Evolutionary conservation across 148 eudicot genomes (phyloP), one percentile per base, ranked within the genome.

Genomic region (Tetragonia tetragonoides): DNA sequence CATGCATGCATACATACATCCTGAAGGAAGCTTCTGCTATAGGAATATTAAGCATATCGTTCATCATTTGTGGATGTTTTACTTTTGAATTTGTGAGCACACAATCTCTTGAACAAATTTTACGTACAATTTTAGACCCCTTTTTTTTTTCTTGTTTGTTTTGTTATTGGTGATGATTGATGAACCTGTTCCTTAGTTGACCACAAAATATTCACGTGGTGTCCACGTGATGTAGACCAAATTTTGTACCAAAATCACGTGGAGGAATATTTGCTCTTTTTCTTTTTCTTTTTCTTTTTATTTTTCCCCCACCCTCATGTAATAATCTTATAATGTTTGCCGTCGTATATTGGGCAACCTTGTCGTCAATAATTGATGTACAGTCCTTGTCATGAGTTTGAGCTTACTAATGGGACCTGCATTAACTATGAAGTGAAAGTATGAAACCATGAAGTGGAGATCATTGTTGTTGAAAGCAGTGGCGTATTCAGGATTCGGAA

Each of bases 201-300:
- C 77, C 73, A 73, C 77, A 72, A 20, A 42, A 66, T n/a, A 28
- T 63, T 75, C 78, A 75, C 78, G 78, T 75, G 78, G 71, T 7
- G 17, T 68, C 63, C 83, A 80, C 79, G 75, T 80, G 83, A 70
- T 80, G 69, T 42, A 74, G 73, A 74, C 78, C 74, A 28, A 17
- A 38, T 24, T 74, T 41, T 6, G 82, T 74, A 75, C 74, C 74
- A 34, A 74, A 16, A 37, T 80, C 82, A 75, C 82, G 82, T 75
- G 82, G 74, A 37, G 53, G 78, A 80, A 68, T 74, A 46, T 59
- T 74, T 57, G 49, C 59, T 34, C 66, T 74, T 74, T n/a, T n/a
- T 34, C 73, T 6, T 10, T 39, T 18, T 61, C 37, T 17, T 11
- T 14, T 14, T 18, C 47, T 23, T 4, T n/a, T 37, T 10, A 18